Evolutionary conservation across 2,329 filamentous ascomycete genomes (phyloP), one percentile per base, ranked within the genome.

Genomic region (Elsinoe australis): DNA sequence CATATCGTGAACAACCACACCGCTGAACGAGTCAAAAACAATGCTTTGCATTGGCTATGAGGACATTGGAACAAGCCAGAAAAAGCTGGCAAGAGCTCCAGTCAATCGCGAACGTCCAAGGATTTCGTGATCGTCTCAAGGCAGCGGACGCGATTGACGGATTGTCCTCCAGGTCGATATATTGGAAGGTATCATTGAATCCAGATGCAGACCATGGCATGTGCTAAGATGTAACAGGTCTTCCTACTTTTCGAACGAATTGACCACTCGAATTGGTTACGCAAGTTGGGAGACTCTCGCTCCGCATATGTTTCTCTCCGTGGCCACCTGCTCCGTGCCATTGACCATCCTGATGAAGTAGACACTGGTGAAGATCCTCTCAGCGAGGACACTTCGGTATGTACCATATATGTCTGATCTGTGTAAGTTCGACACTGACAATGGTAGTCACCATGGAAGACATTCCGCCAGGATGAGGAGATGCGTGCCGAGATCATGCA

Each of bases 401-500:
- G 67, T 55, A 34, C 7, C 15, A 12, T 24, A 3, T 9, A 54
- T 3, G 4, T 7, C 33, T 59, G 54, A 49, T 47, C 47, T 46
- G 51, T 51, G n/a, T n/a, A n/a, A n/a, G 50, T 51, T 55, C 15
- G 31, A 33, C 32, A 28, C 32, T 31, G 22, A 35, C 49, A 19
- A 14, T 49, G 10, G 18, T 55, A 95, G 83, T 94, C 88, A 49
- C 89, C 89, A 17, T 96, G 90, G 89, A 82, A 86, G 62, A 82
- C 82, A n/a, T 72, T 92, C 26, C 83, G 87, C 36, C 78, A 83
- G 57, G 90, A 98, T 65, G 87, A 95, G 69, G 71, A 79, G 38
- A 76, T 94, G 26, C 80, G 90, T 53, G 80, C 82, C 44, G 92
- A 98, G 65, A 96, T 98, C 49, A 78, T 84, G 49, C 92, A 96